phyloP scores from a whole-genome alignment of 352 stramenopile genomes.

The Phytophthora brassicae region DNA sequence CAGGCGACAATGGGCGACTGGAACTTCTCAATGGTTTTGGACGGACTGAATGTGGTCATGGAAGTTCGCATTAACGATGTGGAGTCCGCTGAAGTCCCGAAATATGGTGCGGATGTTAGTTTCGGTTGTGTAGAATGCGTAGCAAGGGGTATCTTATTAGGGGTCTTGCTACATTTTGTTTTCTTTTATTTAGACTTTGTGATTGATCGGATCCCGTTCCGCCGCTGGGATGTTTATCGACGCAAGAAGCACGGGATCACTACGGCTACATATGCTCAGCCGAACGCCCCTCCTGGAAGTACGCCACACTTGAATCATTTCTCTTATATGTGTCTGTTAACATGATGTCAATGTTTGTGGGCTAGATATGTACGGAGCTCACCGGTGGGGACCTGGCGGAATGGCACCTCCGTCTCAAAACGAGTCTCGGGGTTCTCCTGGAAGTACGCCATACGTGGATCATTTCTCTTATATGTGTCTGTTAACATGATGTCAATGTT shows the following conservation, averaged over 20 bases:
- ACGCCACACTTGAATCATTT: constrained; percentile 11
- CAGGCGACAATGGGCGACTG: constrained; percentile 75
- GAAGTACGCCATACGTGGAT: no score
- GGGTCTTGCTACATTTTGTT: constrained; percentile 26
- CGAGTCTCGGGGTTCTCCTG: constrained; percentile 28
- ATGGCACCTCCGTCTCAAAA: constrained; percentile 38
- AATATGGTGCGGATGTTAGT: constrained; percentile 59
- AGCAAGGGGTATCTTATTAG: constrained; percentile 6
- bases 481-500: constrained; percentile 2
- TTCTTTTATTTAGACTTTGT: constrained; percentile 53
- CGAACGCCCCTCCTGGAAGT: constrained; percentile 41
- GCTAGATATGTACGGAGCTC: constrained; percentile 58
- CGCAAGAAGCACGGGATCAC: constrained; percentile 59
- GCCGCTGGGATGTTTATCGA: constrained; percentile 82
- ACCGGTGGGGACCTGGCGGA: constrained; percentile 65
- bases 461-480: no score
- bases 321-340: constrained; percentile 4
- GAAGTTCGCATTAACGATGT: constrained; percentile 88
- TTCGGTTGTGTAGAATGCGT: background rate
- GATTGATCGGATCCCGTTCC: constrained; percentile 78
- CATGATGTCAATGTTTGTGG: background rate
- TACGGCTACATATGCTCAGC: constrained; percentile 42
- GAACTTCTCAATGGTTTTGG: constrained; percentile 78
- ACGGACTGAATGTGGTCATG: constrained; percentile 70
- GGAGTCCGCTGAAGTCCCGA: constrained; percentile 70